These are phyloP conservation scores for Juglanconis oblonga DNA, from an alignment of 2,329 filamentous ascomycete genomes.

Conservation along the genomic window DNA sequence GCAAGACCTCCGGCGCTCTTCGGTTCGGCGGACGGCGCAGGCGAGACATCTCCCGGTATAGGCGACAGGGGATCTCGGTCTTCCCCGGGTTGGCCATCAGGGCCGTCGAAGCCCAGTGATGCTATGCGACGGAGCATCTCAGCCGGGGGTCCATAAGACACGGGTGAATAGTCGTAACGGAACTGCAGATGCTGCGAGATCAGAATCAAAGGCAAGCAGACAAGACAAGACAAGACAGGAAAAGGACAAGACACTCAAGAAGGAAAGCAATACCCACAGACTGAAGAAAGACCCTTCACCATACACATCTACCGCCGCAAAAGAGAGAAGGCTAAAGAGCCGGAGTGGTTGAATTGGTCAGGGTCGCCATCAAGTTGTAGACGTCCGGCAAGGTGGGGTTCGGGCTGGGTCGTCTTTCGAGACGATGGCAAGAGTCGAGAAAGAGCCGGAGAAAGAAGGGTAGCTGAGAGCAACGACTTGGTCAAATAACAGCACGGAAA, in stretches of 20 bases:
- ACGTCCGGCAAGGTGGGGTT: background rate
- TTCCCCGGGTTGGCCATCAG: slow-evolving; percentile 31
- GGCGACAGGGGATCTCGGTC: slow-evolving; percentile 56
- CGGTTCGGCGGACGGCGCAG: slow-evolving; percentile 51
- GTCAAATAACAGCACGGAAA: background rate
- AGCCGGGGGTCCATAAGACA: slow-evolving; percentile 26
- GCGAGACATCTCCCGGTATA: slow-evolving; percentile 49
- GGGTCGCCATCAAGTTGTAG: slow-evolving; percentile 16
- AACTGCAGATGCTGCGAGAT: slow-evolving; percentile 4
- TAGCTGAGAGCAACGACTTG: background rate
- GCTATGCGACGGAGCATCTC: slow-evolving; percentile 43
- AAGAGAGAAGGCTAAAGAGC: slow-evolving; percentile 12
- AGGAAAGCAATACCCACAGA: background rate
- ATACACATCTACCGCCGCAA: background rate
- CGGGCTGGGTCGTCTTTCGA: too few species aligned
- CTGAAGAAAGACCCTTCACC: background rate
- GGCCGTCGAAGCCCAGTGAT: slow-evolving; percentile 40
- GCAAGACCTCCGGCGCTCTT: slow-evolving; percentile 56
- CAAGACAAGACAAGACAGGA: background rate
- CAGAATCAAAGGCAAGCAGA: background rate
- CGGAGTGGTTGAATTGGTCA: slow-evolving; percentile 3
- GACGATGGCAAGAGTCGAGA: background rate
- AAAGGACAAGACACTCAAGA: background rate
- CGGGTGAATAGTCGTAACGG: background rate
- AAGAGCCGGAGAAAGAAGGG: background rate